Conservation (phyloP, 208 protist species). For the Blastocrithidia nonstop region DNA sequence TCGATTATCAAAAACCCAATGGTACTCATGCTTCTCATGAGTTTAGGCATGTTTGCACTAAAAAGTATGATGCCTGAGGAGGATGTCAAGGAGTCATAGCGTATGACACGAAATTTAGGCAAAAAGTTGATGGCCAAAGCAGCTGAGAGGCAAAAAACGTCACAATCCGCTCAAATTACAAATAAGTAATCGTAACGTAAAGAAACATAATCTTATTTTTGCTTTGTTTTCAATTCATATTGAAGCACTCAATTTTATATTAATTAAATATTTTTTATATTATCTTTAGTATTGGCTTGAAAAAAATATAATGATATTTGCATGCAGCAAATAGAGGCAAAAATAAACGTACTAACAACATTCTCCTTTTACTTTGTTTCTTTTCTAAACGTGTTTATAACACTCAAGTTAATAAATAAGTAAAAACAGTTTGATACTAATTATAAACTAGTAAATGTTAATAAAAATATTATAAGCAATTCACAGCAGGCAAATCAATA, state of each 20-base stretch:
- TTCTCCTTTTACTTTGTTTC: background rate
- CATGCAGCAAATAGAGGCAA: background rate
- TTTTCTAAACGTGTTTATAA: background rate
- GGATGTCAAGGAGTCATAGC: conserved; percentile 45
- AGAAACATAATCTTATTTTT: background rate
- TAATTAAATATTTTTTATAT: too few relatives aligned
- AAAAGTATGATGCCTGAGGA: conserved; percentile 73
- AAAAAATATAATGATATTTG: background rate
- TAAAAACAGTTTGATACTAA: background rate
- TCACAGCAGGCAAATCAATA: too few relatives aligned
- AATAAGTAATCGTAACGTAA: background rate
- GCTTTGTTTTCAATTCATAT: background rate
- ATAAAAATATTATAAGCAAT: too few relatives aligned
- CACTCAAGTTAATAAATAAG: background rate
- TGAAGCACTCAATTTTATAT: too few relatives aligned
- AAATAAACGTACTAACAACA: background rate
- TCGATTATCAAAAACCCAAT: conserved; percentile 62
- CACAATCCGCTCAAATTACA: background rate
- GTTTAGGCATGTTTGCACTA: conserved; percentile 30
- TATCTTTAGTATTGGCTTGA: background rate
- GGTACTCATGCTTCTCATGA: conserved; percentile 69
- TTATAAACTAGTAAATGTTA: too few relatives aligned
- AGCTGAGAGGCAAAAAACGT: conserved; percentile 6
- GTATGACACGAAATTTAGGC: conserved; percentile 43
- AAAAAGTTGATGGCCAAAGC: conserved; percentile 24